Conservation (phyloP, 441 rosid species). For the Theobroma grandiflorum region DNA sequence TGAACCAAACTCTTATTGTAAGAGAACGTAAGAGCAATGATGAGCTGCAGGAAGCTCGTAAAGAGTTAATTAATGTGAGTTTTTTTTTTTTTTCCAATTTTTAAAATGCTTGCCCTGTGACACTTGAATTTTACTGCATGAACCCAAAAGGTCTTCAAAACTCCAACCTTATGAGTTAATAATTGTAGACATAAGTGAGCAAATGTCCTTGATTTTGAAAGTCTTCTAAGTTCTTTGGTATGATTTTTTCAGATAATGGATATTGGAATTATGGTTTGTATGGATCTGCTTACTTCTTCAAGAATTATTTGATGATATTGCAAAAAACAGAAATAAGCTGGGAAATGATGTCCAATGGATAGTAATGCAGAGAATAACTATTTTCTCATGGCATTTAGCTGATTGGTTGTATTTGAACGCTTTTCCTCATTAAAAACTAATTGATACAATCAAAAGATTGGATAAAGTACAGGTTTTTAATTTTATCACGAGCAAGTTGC, state of each 20-base stretch:
- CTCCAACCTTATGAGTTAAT: background rate
- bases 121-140: conserved; percentile 6
- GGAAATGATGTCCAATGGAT: conserved; percentile 5
- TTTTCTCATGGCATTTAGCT: background rate
- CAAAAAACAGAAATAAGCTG: background rate
- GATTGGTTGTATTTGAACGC: background rate
- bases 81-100: conserved; percentile 6
- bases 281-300: background rate
- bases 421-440: background rate
- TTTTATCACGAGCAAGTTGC: background rate
- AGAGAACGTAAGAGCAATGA: conserved; percentile 84
- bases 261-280: conserved; percentile 9
- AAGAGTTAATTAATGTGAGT: conserved; percentile 79
- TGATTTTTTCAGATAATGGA: background rate
- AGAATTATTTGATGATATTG: background rate
- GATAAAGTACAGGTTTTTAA: background rate
- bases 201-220: background rate
- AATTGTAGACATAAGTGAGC: background rate
- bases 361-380: background rate
- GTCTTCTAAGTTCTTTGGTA: background rate
- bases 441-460: conserved; percentile 8
- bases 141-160: background rate
- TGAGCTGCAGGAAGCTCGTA: conserved; percentile 93
- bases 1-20: conserved; percentile 83
- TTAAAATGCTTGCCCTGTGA: background rate